A percentile compares a stretch with the other conserved stretches of the same genome.
These are phyloP conservation scores for Trichoderma semiorbis DNA, from an alignment of 2,329 filamentous ascomycete genomes.

Conservation along the genomic window DNA sequence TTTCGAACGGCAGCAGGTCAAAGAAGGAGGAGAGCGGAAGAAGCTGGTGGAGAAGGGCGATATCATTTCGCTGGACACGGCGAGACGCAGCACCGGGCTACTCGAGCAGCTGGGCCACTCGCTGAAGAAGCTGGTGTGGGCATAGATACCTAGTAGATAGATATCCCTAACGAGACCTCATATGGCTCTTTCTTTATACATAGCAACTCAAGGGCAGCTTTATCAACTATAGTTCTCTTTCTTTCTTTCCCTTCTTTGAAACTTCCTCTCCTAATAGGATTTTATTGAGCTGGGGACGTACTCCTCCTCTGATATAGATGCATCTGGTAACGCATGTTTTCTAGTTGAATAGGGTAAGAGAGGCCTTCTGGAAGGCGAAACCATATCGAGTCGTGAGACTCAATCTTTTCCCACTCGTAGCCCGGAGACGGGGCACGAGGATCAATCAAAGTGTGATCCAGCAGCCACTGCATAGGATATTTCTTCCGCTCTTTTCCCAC, in stretches of 20 bases:
- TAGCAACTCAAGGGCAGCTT: not conserved
- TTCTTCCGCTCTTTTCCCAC: constrained; percentile 60
- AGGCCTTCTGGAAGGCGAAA: constrained; percentile 68
- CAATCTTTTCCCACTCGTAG: constrained; percentile 67
- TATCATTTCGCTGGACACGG: constrained; percentile 80
- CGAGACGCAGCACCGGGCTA: constrained; percentile 80
- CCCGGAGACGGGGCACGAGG: constrained; percentile 27
- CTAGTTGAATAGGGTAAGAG: constrained; percentile 77
- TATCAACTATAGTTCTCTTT: not conserved
- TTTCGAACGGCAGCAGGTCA: constrained; percentile 44
- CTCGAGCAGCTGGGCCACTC: constrained; percentile 85
- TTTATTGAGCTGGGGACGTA: not conserved
- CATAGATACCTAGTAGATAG: constrained; percentile 30
- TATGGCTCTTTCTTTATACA: not conserved
- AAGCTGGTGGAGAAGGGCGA: constrained; percentile 57
- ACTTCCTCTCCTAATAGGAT: not conserved
- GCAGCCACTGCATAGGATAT: constrained; percentile 92
- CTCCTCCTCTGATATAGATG: constrained; percentile 63
- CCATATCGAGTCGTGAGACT: constrained; percentile 77
- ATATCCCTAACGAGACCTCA: not conserved
- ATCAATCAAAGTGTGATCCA: constrained; percentile 73
- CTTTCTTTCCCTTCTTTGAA: not conserved
- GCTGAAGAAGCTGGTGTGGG: constrained; percentile 93
- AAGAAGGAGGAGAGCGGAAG: constrained; percentile 41
- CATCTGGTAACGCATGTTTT: constrained; percentile 94